Evolutionary conservation across 768 basidiomycete genomes (phyloP).

Genomic region (Boletus insuetus): DNA sequence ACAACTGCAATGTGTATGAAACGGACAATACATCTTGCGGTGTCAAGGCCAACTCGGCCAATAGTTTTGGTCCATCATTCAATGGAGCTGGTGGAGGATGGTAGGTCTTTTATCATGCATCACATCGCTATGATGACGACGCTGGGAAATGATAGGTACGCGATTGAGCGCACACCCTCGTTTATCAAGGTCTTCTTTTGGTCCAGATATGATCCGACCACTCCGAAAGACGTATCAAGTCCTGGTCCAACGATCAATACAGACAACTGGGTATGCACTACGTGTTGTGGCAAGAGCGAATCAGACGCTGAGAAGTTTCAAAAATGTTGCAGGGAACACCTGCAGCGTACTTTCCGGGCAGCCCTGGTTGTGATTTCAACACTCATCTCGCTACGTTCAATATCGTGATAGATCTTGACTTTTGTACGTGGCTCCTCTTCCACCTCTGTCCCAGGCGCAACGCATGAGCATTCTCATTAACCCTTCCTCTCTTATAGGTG

Average conservation of each 20-base stretch:
- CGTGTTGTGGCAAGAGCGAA: background rate
- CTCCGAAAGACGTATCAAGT: constrained; percentile 34
- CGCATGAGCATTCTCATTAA: background rate
- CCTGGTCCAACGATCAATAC: constrained; percentile 18
- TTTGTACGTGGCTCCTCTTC: constrained; percentile 17
- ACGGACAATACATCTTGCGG: constrained; percentile 33
- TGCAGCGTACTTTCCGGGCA: constrained; percentile 55
- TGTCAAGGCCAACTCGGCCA: constrained; percentile 22
- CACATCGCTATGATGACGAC: background rate
- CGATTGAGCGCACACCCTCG: constrained; percentile 29
- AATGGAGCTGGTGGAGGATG: constrained; percentile 37
- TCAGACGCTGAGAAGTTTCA: background rate
- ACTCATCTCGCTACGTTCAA: constrained; percentile 54
- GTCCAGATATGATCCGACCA: constrained; percentile 26
- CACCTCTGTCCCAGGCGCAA: background rate
- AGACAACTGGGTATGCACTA: constrained; percentile 23
- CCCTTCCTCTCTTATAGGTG: constrained; percentile 11
- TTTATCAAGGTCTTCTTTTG: constrained; percentile 42
- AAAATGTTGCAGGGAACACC: constrained; percentile 48
- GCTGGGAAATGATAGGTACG: constrained; percentile 31
- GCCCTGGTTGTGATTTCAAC: constrained; percentile 53
- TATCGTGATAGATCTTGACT: constrained; percentile 57
- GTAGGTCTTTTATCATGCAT: constrained; percentile 10
- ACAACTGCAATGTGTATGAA: constrained; percentile 31
- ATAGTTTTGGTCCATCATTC: constrained; percentile 35